Conservation (phyloP, 192 early-diverging fungal genomes). For the Backusella tarrabulga region DNA sequence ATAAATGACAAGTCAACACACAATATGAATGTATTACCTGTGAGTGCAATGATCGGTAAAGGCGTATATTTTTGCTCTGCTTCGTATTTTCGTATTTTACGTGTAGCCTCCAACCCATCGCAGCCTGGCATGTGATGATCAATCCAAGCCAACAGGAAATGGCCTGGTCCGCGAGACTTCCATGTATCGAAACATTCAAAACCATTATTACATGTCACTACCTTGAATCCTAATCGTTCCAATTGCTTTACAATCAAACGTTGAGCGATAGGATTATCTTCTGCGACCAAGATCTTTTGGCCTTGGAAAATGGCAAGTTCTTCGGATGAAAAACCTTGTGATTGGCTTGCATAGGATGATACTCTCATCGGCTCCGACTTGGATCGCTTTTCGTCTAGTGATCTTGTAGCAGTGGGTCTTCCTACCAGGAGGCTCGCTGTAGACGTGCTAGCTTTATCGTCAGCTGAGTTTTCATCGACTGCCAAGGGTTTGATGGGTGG, state of each 20-base stretch:
- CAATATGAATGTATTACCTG: conserved; percentile 5
- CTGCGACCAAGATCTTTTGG: conserved; percentile 24
- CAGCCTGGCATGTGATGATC: conserved; percentile 49
- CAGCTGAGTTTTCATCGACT: neutral
- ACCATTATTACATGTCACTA: conserved; percentile 16
- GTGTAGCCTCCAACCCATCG: conserved; percentile 48
- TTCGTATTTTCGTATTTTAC: conserved; percentile 44
- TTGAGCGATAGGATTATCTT: conserved; percentile 40
- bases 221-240: conserved; percentile 14
- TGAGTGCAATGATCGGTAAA: conserved; percentile 46
- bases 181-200: conserved; percentile 18
- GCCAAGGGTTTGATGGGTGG: neutral
- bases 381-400: neutral
- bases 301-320: conserved; percentile 19
- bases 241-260: conserved; percentile 23
- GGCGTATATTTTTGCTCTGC: conserved; percentile 12
- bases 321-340: conserved; percentile 9
- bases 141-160: conserved; percentile 35
- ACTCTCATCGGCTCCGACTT: neutral
- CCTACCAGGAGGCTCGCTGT: neutral
- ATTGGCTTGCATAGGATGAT: neutral
- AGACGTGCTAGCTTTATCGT: neutral
- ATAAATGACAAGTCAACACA: no score
- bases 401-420: neutral
- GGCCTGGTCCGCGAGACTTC: conserved; percentile 19